Conservation (phyloP, 257 asterid species). For the Scutellaria galericulata region DNA sequence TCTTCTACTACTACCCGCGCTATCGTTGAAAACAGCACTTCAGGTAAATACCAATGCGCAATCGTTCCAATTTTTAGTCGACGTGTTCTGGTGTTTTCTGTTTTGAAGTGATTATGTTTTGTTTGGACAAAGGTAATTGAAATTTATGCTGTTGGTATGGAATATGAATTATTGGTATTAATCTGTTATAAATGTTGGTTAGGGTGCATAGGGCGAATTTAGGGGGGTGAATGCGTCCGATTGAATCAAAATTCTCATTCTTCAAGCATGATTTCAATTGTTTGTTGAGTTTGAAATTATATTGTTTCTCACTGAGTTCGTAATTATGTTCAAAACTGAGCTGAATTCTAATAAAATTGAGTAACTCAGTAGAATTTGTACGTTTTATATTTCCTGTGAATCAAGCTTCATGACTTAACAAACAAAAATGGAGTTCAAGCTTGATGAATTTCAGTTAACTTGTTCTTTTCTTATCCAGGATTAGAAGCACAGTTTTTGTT, state of each 20-base stretch:
- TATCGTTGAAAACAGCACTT: slow-evolving; percentile 42
- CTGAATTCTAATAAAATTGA: slow-evolving; percentile 1
- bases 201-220: background rate
- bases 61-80: background rate
- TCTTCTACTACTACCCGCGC: slow-evolving; percentile 42
- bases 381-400: background rate
- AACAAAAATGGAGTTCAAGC: slow-evolving; percentile 9
- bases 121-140: background rate
- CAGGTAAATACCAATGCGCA: slow-evolving; percentile 34
- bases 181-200: background rate
- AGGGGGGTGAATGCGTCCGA: too few species aligned
- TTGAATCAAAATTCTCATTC: background rate
- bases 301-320: background rate
- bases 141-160: too few species aligned
- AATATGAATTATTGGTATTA: background rate
- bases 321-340: background rate
- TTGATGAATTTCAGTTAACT: background rate
- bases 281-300: background rate
- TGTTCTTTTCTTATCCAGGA: background rate
- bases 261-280: slow-evolving; percentile 1
- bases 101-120: slow-evolving; percentile 11
- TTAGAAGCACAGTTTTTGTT: background rate
- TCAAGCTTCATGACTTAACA: slow-evolving; percentile 10
- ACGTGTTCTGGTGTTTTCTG: background rate
- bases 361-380: background rate